These are phyloP conservation scores for Syzygium malaccense DNA, from an alignment of 441 rosid genomes.

Conservation along the genomic window DNA sequence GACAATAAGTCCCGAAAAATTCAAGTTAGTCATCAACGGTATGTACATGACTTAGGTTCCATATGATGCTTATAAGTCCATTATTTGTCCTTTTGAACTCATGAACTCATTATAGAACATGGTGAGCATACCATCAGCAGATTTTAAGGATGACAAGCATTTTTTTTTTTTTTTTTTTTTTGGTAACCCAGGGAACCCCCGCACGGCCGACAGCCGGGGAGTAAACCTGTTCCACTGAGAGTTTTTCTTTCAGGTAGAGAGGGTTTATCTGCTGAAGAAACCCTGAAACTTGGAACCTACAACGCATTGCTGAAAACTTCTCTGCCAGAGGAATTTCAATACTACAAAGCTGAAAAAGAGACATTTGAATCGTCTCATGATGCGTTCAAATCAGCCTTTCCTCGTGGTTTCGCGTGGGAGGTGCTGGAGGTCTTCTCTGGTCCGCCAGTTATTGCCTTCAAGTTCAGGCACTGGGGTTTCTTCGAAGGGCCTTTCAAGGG, in stretches of 20 bases:
- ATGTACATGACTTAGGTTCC: neutral
- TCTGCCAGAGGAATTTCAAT: constrained; percentile 10
- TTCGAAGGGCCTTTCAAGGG: constrained; percentile 11
- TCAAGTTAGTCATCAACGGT: neutral
- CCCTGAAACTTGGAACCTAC: constrained; percentile 1
- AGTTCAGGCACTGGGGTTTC: constrained; percentile 19
- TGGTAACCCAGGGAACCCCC: no score
- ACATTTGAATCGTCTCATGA: constrained; percentile 12
- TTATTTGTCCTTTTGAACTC: neutral
- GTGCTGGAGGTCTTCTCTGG: constrained; percentile 9
- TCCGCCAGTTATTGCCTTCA: constrained; percentile 9
- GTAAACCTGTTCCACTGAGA: neutral
- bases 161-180: no score
- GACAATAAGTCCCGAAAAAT: neutral
- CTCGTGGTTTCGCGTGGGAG: constrained; percentile 14
- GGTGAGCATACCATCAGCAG: neutral
- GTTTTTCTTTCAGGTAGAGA: neutral
- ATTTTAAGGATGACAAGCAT: neutral
- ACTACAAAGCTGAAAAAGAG: constrained; percentile 5
- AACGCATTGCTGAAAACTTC: constrained; percentile 6
- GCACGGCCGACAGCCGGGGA: no score
- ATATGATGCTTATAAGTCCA: neutral
- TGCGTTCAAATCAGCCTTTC: constrained; percentile 8
- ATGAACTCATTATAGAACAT: neutral
- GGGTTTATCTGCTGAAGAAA: constrained; percentile 1